phyloP scores from a whole-genome alignment of 306 rosid genomes.

The Amphicarpaea edgeworthii region DNA sequence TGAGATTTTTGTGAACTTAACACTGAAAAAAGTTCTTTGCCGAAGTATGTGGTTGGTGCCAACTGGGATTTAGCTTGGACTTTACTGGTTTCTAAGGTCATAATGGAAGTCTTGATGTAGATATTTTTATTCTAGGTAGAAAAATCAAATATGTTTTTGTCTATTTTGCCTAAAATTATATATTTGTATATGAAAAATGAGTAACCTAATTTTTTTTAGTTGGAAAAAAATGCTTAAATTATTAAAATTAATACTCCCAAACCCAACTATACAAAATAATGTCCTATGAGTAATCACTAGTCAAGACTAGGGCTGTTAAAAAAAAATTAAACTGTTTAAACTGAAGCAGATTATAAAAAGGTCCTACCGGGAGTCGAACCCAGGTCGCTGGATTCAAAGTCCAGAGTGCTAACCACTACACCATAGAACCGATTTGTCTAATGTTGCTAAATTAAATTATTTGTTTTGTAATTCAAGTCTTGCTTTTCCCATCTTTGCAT shows the following conservation, averaged over 20 bases:
- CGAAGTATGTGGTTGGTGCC: neutral
- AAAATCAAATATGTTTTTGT: neutral
- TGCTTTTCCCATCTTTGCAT: too few species aligned
- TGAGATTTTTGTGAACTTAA: neutral
- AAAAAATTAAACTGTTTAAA: too few species aligned
- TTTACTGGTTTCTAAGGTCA: neutral
- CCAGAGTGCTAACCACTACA: constrained; percentile 54
- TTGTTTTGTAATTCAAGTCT: too few species aligned
- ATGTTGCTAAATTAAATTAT: too few species aligned
- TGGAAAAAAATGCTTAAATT: too few species aligned
- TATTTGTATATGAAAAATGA: too few species aligned
- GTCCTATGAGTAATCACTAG: too few species aligned
- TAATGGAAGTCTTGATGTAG: neutral
- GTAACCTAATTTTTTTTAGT: too few species aligned
- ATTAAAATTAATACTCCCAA: too few species aligned
- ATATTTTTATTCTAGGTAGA: neutral
- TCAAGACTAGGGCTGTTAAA: too few species aligned
- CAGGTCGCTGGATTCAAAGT: constrained; percentile 52
- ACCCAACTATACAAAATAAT: too few species aligned
- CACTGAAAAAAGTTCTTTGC: neutral
- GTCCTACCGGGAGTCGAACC: constrained; percentile 51
- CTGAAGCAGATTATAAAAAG: neutral
- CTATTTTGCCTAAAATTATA: neutral
- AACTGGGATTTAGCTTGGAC: neutral
- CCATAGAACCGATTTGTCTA: constrained; percentile 44